phyloP scores from a whole-genome alignment of 2,329 filamentous ascomycete species.

The Xylaria sp. region DNA sequence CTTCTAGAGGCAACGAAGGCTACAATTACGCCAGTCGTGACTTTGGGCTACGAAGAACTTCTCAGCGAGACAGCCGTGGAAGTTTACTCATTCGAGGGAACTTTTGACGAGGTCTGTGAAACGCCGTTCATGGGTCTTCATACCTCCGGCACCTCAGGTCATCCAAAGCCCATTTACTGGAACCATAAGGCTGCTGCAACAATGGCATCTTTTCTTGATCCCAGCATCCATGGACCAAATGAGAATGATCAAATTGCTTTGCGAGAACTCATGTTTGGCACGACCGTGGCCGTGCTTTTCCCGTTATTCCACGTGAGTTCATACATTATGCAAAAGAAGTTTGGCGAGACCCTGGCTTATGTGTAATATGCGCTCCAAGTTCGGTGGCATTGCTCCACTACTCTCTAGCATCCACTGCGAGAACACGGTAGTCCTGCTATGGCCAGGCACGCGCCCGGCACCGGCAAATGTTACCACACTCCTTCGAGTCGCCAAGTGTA shows the following conservation, averaged over 20 bases:
- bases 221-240: background rate
- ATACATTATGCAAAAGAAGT: background rate
- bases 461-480: slow-evolving; percentile 36
- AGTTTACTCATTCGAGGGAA: slow-evolving; percentile 28
- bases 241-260: background rate
- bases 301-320: slow-evolving; percentile 36
- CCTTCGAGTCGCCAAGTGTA: slow-evolving; percentile 30
- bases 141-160: slow-evolving; percentile 42
- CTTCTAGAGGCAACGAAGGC: slow-evolving; percentile 29
- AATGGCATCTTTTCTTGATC: slow-evolving; percentile 17
- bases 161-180: slow-evolving; percentile 42
- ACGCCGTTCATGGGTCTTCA: slow-evolving; percentile 38
- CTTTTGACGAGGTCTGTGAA: slow-evolving; percentile 24
- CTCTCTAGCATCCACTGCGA: slow-evolving; percentile 21
- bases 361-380: slow-evolving; percentile 11
- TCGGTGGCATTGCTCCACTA: slow-evolving; percentile 31
- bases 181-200: slow-evolving; percentile 25
- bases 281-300: slow-evolving; percentile 22
- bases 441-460: slow-evolving; percentile 29
- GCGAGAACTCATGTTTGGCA: slow-evolving; percentile 11
- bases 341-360: background rate
- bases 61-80: slow-evolving; percentile 25
- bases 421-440: slow-evolving; percentile 31
- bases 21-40: slow-evolving; percentile 21
- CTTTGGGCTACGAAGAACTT: slow-evolving; percentile 23